Evolutionary conservation across 2,329 filamentous ascomycete species (phyloP).

Genomic region (Ceratocystis alfenasii): DNA sequence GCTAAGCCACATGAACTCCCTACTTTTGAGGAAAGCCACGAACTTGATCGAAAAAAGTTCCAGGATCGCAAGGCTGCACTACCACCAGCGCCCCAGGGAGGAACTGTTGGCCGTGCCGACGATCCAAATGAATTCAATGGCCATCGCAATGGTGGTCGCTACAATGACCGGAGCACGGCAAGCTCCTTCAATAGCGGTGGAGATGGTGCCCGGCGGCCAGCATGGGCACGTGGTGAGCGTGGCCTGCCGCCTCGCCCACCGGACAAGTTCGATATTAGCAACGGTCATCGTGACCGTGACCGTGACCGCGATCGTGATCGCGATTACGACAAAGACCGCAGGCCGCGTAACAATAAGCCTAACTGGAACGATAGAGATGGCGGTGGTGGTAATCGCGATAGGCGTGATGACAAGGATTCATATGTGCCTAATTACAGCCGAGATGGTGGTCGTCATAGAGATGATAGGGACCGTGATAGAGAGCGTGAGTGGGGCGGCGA

Average conservation of each 20-base stretch:
- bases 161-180: constrained; percentile 35
- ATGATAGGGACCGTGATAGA: constrained; percentile 34
- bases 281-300: neutral
- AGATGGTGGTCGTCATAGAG: constrained; percentile 29
- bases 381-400: constrained; percentile 8
- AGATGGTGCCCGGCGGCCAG: constrained; percentile 31
- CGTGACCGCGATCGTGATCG: neutral
- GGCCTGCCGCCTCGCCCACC: constrained; percentile 18
- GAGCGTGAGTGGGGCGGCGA: constrained; percentile 25
- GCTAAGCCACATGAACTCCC: constrained; percentile 79
- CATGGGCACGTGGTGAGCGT: constrained; percentile 25
- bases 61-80: constrained; percentile 73
- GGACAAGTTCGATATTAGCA: constrained; percentile 10
- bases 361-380: constrained; percentile 6
- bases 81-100: constrained; percentile 83
- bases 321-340: constrained; percentile 10
- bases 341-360: neutral
- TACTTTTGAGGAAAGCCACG: constrained; percentile 84
- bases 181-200: constrained; percentile 19
- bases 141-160: constrained; percentile 31
- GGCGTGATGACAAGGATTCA: constrained; percentile 18
- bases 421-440: constrained; percentile 22
- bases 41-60: constrained; percentile 86
- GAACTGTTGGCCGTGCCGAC: constrained; percentile 65
- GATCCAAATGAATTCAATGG: constrained; percentile 36